These are phyloP conservation scores for Cryptococcus neoformans DNA, from an alignment of 1,284 basidiomycete genomes.

Conservation along the genomic window DNA sequence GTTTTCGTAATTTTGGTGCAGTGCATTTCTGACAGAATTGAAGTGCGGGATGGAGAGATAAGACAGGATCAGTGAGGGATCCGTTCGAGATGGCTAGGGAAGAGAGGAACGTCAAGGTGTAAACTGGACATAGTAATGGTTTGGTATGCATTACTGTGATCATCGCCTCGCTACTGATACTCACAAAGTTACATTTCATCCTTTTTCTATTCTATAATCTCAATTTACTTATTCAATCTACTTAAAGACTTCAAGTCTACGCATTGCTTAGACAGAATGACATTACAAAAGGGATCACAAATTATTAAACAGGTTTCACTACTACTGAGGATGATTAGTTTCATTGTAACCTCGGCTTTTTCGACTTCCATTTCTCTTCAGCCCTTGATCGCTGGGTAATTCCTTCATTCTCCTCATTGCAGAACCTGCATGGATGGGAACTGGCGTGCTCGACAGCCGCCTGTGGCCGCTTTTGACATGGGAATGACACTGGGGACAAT, in stretches of 20 bases:
- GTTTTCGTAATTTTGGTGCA: conserved; percentile 6
- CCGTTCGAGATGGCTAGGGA: conserved; percentile 46
- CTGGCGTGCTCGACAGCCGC: background rate
- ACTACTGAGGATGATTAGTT: no score
- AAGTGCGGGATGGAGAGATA: conserved; percentile 37
- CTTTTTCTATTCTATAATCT: no score
- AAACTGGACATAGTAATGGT: background rate
- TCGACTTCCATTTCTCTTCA: background rate
- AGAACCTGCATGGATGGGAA: background rate
- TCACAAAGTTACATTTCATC: no score
- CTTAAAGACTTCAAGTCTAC: no score
- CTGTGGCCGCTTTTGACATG: background rate
- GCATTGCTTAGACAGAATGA: no score
- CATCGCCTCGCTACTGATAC: no score
- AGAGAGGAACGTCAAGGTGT: conserved; percentile 30
- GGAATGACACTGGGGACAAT: background rate
- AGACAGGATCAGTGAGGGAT: conserved; percentile 38
- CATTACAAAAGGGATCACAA: no score
- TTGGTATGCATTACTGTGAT: no score
- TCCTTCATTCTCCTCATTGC: background rate
- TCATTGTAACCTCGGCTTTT: background rate
- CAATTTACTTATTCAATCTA: no score
- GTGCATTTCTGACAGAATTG: background rate
- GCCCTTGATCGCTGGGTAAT: background rate
- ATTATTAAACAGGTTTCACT: no score